phyloP scores from a whole-genome alignment of 371 early-diverging fungal genomes.

The Mycotypha africana region DNA sequence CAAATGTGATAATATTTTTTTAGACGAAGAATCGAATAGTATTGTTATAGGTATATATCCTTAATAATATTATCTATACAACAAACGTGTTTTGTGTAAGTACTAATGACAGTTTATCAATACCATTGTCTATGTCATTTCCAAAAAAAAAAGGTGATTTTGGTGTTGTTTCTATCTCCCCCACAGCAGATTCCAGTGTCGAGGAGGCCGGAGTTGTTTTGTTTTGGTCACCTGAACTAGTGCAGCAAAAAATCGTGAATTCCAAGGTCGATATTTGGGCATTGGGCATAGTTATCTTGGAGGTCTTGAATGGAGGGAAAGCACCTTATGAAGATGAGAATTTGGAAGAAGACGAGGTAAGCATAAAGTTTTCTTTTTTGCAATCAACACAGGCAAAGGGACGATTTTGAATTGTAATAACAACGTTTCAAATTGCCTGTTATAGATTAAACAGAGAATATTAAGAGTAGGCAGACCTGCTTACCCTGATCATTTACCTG shows the following conservation, averaged over 20 bases:
- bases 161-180: constrained; percentile 45
- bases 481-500: constrained; percentile 34
- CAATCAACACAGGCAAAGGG: neutral
- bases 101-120: neutral
- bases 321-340: constrained; percentile 50
- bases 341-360: constrained; percentile 41
- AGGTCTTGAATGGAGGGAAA: constrained; percentile 41
- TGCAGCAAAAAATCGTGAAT: constrained; percentile 39
- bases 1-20: constrained; percentile 47
- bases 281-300: constrained; percentile 43
- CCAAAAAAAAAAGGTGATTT: no score
- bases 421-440: no score
- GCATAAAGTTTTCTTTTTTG: neutral
- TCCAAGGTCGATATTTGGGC: constrained; percentile 47
- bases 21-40: constrained; percentile 28
- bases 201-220: constrained; percentile 51
- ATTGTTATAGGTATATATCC: constrained; percentile 50
- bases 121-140: no score
- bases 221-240: constrained; percentile 50
- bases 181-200: constrained; percentile 40
- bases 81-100: no score
- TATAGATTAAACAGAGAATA: constrained; percentile 45
- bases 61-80: no score
- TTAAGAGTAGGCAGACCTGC: constrained; percentile 29
- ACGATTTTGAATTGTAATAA: no score